Base-by-base conservation (phyloP, 202 grass and related monocot genomes). In the Panicum virgatum region DNA sequence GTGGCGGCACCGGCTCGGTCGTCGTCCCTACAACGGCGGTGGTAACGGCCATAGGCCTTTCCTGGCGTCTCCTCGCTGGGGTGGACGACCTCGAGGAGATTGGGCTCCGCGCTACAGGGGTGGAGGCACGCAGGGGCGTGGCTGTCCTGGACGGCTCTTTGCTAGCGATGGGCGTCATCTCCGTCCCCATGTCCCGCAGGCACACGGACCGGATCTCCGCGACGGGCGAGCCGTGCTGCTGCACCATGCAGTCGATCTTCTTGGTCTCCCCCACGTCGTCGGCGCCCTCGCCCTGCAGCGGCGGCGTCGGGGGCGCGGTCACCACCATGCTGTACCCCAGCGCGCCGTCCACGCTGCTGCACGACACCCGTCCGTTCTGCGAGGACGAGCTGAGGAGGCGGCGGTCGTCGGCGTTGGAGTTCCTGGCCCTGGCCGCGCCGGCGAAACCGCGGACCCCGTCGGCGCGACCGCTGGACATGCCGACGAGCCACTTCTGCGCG, bases 101-200 rank as follows among this genome's bases (percentile, higher is more conserved):
- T 1, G 94, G 94, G 27, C 91, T 97, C 64, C 83, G 76, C 6
- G 87, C 22, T 4, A 97, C 91, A 1, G 94, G 95, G n/a, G 95
- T 98, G 19, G 88, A 89, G 8, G 92, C 86, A 2, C 88, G 78
- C 52, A 94, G 80, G 1, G 95, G 95, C 48, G 92, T 98, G 57
- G 84, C 90, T 0, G 95, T 91, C 81, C 95, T 88, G 36, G 95
- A 98, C 59, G 95, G 95, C 79, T 98, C 95, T 65, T 98, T 94
- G 81, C 95, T 98, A 12, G 95, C 95, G 12, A 98, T 98, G 22
- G 95, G 95, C 1, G 95, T 98, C 95, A 94, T 98, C 82, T 98
- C 95, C 6, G 95, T 98, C n/a, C 95, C 95, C 86, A 94, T 93
- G 76, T 98, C 95, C 42, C 95, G 79, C 62, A 98, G 60, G 82